phyloP scores from a whole-genome alignment of 352 stramenopile genomes.

The Pythium oligandrum region DNA sequence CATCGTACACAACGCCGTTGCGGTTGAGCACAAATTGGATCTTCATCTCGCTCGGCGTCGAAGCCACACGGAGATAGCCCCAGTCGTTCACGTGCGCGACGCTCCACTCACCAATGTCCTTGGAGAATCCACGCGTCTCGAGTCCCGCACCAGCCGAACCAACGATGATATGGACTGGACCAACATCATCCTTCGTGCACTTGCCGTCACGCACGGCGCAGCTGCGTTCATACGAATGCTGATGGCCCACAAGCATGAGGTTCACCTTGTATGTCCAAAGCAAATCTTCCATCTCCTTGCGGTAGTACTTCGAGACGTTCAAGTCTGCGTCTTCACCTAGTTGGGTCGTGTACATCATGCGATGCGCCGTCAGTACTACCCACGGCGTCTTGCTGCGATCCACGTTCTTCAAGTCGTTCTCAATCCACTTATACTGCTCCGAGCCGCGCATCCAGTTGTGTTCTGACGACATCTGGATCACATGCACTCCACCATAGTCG shows the following conservation, averaged over 20 bases:
- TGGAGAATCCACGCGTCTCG: constrained; percentile 59
- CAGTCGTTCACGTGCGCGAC: constrained; percentile 76
- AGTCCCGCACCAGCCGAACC: constrained; percentile 78
- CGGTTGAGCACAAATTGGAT: constrained; percentile 80
- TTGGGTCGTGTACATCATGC: constrained; percentile 89
- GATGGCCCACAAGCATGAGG: constrained; percentile 88
- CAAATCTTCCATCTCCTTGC: constrained; percentile 88
- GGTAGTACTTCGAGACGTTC: constrained; percentile 69
- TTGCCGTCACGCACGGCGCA: constrained; percentile 75
- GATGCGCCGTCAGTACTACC: constrained; percentile 89
- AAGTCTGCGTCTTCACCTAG: constrained; percentile 60
- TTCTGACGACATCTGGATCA: constrained; percentile 90
- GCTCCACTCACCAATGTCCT: constrained; percentile 70
- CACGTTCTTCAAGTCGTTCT: constrained; percentile 76
- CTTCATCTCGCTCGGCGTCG: constrained; percentile 57
- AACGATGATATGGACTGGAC: constrained; percentile 85
- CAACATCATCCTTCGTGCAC: constrained; percentile 61
- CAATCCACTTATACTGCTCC: constrained; percentile 87
- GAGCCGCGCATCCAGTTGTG: constrained; percentile 86
- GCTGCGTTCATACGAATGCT: constrained; percentile 90
- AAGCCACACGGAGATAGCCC: constrained; percentile 64
- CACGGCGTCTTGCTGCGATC: constrained; percentile 87
- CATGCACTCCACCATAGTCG: constrained; percentile 84
- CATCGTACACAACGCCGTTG: constrained; percentile 75
- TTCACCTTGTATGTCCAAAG: constrained; percentile 88